Percentiles rank a stretch among this genome's conserved stretches.
Evolutionary conservation across 768 basidiomycete species (phyloP).

Genomic region (Baorangia bicolor): DNA sequence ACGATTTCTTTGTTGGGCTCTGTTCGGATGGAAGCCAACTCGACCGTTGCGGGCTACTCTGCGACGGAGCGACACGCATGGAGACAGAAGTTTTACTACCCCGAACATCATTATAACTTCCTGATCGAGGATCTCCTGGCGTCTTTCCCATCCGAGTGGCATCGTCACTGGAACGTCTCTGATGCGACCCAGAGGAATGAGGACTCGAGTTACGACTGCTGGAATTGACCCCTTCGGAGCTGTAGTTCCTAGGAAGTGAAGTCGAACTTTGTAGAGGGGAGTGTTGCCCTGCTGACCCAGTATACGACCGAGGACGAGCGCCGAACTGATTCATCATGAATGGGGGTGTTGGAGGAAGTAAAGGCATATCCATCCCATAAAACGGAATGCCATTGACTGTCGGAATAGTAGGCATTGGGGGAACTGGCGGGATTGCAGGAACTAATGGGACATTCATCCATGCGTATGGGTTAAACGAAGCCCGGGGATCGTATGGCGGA

Average conservation of each 20-base stretch:
- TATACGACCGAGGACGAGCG: constrained; percentile 38
- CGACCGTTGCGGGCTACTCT: constrained; percentile 21
- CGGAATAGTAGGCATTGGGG: constrained; percentile 34
- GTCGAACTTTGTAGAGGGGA: constrained; percentile 24
- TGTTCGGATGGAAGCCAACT: constrained; percentile 25
- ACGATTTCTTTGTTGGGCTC: constrained; percentile 7
- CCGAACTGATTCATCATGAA: constrained; percentile 68
- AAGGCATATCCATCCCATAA: constrained; percentile 59
- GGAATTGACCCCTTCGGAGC: constrained; percentile 23
- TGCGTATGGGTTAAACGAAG: constrained; percentile 29
- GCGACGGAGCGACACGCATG: constrained; percentile 8
- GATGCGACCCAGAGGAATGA: constrained; percentile 22
- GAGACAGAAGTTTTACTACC: constrained; percentile 9
- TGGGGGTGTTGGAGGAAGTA: constrained; percentile 70
- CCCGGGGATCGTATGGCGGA: constrained; percentile 28
- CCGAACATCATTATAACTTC: constrained; percentile 19
- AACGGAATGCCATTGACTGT: constrained; percentile 40
- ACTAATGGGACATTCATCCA: constrained; percentile 21
- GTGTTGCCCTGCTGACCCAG: constrained; percentile 32
- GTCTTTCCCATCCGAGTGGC: constrained; percentile 14
- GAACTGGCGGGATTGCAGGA: constrained; percentile 37
- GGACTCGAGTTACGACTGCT: constrained; percentile 19
- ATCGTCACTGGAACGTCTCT: constrained; percentile 35
- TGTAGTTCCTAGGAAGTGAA: constrained; percentile 25
- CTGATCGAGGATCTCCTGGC: constrained; percentile 8